Base-by-base conservation (phyloP, 148 eudicot species). In the Chenopodium album region DNA sequence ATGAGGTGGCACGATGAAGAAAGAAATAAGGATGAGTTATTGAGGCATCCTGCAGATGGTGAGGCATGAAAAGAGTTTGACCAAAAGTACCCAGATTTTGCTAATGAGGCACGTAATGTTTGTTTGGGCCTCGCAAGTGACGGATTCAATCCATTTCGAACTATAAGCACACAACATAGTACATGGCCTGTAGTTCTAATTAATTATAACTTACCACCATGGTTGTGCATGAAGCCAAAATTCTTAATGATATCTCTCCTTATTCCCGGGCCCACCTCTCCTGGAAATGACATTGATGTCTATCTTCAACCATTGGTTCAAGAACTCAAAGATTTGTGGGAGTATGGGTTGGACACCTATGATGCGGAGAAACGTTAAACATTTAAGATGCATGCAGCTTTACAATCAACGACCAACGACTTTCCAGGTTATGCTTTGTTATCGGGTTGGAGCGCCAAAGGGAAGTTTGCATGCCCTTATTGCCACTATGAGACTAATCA, bases 181-280 rank as follows among this genome's bases (percentile, higher is more conserved):
- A 37, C 7, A 37, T 37, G 7, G 63, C 37, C 37, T 26, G 37
- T 74, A 26, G 60, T 74, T 28, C 9, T 74, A 0, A 47, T 37
- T 74, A 74, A 74, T 23, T 48, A 74, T 9, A 74, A 74, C 19
- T 26, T 74, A 47, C 37, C 77, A 4, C 77, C 63, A n/a, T 74
- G 77, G 77, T 12, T 50, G 9, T 11, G 17, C 13, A 74, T 74
- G 77, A 74, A 74, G 19, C 11, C 31, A 23, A 63, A 74, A 17
- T 74, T 47, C 62, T 9, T 74, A 11, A 50, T 74, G 77, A 13
- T 74, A 17, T 74, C 41, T 48, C 26, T 50, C 5, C 77, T 76
- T 7, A 78, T 78, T 47, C 63, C 56, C 1, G 64, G 44, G 44
- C 44, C 44, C 44, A 37, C 44, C 44, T 37, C 44, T 37, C 44